A percentile compares a stretch with the other conserved stretches of the same genome.
Conservation (phyloP, 1,139 yeast species). For the Kazachstania sp. region DNA sequence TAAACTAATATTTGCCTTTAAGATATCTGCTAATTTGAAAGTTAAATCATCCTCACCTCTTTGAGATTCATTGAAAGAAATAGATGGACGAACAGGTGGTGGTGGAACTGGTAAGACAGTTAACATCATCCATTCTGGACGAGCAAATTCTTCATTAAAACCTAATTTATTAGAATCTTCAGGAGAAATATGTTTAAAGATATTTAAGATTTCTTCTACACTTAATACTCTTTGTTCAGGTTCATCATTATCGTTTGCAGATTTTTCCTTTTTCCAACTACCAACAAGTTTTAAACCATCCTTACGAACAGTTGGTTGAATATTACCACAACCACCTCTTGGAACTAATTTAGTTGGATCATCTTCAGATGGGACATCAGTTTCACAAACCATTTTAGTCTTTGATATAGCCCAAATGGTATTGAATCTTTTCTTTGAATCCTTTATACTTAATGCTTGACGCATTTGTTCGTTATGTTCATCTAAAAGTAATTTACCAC, state of each 20-base stretch:
- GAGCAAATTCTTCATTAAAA: constrained; percentile 88
- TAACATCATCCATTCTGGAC: constrained; percentile 98
- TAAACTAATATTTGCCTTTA: constrained; percentile 92
- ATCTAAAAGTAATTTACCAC: constrained; percentile 88
- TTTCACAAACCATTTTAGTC: constrained; percentile 91
- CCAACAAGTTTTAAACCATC: constrained; percentile 96
- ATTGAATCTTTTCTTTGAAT: constrained; percentile 90
- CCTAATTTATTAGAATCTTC: constrained; percentile 81
- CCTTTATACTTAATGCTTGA: constrained; percentile 80
- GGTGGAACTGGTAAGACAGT: constrained; percentile 99
- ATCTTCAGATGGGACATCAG: constrained; percentile 65
- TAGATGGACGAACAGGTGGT: constrained; percentile 97
- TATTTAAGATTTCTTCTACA: constrained; percentile 83
- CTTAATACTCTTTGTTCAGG: constrained; percentile 87
- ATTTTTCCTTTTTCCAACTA: constrained; percentile 88
- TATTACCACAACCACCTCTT: constrained; percentile 97
- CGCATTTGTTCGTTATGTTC: constrained; percentile 82
- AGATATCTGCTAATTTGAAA: constrained; percentile 90
- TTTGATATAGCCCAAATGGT: constrained; percentile 94
- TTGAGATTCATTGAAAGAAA: constrained; percentile 97
- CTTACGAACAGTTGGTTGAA: constrained; percentile 91
- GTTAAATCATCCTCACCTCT: constrained; percentile 99
- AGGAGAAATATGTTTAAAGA: constrained; percentile 81
- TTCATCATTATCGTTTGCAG: constrained; percentile 64
- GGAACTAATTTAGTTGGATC: constrained; percentile 44